Evolutionary conservation across 2,329 filamentous ascomycete genomes (phyloP).

Genomic region (Cordyceps militaris): DNA sequence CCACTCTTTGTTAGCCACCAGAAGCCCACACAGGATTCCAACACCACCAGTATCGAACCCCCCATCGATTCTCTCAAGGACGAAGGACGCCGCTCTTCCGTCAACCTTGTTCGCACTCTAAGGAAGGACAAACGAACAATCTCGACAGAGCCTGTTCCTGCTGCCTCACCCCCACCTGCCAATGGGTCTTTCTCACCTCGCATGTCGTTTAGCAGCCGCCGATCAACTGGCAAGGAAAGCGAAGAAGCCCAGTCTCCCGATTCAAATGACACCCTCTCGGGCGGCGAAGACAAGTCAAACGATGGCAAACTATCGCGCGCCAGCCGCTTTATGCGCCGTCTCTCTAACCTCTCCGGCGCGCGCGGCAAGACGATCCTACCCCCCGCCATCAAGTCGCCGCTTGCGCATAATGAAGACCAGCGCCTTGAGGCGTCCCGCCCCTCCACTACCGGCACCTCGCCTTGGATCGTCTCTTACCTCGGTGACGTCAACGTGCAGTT

Average conservation of each 20-base stretch:
- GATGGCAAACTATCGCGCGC: conserved; percentile 46
- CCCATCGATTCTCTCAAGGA: conserved; percentile 30
- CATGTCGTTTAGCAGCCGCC: conserved; percentile 43
- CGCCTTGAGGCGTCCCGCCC: conserved; percentile 21
- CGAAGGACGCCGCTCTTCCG: conserved; percentile 47
- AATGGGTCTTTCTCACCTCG: conserved; percentile 45
- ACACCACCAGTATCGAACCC: conserved; percentile 19
- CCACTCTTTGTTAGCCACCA: conserved; percentile 53
- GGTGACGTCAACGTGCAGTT: conserved; percentile 97
- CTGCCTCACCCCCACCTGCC: conserved; percentile 30
- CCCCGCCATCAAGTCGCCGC: conserved; percentile 17
- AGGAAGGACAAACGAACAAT: conserved; percentile 53
- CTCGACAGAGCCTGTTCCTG: conserved; percentile 37
- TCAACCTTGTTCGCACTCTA: conserved; percentile 53
- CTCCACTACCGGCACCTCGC: conserved; percentile 23
- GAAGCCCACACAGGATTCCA: conserved; percentile 22
- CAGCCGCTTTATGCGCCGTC: conserved; percentile 51
- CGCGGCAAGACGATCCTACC: conserved; percentile 31
- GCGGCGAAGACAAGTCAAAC: conserved; percentile 39
- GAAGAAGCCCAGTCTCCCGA: conserved; percentile 33
- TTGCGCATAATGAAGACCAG: conserved; percentile 25
- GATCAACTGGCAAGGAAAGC: conserved; percentile 32
- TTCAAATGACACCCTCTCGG: conserved; percentile 38
- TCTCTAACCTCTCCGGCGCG: conserved; percentile 46
- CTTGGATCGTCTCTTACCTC: conserved; percentile 56